phyloP scores from a whole-genome alignment of 129 eudicot genomes.

The Flaveria bidentis region DNA sequence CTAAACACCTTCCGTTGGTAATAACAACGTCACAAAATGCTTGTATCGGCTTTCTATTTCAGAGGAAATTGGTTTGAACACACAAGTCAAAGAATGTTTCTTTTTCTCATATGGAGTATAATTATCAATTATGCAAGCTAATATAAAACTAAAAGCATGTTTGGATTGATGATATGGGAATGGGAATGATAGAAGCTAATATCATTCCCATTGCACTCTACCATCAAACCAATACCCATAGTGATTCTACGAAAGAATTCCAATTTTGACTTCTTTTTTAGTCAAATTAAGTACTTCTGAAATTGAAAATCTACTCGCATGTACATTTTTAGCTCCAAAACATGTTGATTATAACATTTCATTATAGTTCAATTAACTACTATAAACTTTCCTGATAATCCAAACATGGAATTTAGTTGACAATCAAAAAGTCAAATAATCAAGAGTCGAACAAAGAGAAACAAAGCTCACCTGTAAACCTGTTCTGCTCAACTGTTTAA shows the following conservation, averaged over 20 bases:
- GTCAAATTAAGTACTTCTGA: neutral
- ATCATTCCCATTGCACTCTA: neutral
- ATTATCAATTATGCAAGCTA: no score
- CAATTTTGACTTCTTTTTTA: neutral
- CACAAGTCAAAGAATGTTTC: no score
- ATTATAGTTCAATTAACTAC: slow-evolving; percentile 1
- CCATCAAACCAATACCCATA: no score
- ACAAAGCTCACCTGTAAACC: slow-evolving; percentile 74
- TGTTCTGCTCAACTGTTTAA: slow-evolving; percentile 83
- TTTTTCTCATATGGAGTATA: no score
- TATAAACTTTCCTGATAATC: neutral
- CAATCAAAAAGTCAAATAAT: slow-evolving; percentile 12
- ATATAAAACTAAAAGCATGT: no score
- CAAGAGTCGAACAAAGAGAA: slow-evolving; percentile 14
- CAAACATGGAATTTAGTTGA: neutral
- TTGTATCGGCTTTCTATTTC: no score
- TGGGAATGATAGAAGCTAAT: no score
- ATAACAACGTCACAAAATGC: no score
- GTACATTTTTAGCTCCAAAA: neutral
- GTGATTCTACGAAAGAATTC: neutral
- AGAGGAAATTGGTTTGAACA: no score
- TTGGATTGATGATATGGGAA: no score
- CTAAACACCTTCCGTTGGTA: neutral
- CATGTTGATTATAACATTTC: neutral
- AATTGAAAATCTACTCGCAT: neutral